Evolutionary conservation across 176 grass and related monocot genomes (phyloP).

Genomic region (Leersia perrieri): DNA sequence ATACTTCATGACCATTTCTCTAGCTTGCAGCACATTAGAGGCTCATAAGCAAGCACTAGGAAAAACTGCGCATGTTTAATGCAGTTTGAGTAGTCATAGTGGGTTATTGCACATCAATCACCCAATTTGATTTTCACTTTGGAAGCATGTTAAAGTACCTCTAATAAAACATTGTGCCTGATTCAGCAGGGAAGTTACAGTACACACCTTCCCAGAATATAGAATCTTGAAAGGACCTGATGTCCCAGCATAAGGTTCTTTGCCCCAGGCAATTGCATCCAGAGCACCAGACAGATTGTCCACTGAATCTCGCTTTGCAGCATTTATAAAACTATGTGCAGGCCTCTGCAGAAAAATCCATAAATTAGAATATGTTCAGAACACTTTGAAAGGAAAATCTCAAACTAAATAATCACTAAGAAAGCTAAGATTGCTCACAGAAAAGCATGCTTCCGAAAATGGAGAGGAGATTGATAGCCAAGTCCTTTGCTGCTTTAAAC

Average conservation of each 20-base stretch:
- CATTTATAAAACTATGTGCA: conserved; percentile 70
- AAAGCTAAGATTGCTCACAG: conserved; percentile 64
- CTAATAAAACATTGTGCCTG: neutral
- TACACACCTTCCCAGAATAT: conserved; percentile 60
- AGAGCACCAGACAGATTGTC: conserved; percentile 73
- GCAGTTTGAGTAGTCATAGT: neutral
- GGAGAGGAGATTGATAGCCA: conserved; percentile 68
- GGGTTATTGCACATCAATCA: conserved; percentile 6
- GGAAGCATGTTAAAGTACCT: neutral
- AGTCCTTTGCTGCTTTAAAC: conserved; percentile 65
- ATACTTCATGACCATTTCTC: neutral
- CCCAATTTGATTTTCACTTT: conserved; percentile 2
- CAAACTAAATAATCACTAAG: conserved; percentile 3
- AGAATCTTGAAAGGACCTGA: conserved; percentile 79
- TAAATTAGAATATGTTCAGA: conserved; percentile 22
- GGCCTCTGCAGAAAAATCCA: conserved; percentile 63
- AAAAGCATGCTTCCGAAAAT: conserved; percentile 91
- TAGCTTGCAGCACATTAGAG: neutral
- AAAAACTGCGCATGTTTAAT: conserved; percentile 20
- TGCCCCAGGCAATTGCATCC: conserved; percentile 87
- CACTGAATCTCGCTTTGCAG: conserved; percentile 77
- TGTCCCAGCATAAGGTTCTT: conserved; percentile 70
- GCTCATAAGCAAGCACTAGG: conserved; percentile 9
- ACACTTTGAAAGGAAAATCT: conserved; percentile 23
- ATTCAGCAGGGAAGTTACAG: neutral